These are phyloP conservation scores for Quercus bicolor DNA, from an alignment of 306 rosid genomes.

Conservation along the genomic window DNA sequence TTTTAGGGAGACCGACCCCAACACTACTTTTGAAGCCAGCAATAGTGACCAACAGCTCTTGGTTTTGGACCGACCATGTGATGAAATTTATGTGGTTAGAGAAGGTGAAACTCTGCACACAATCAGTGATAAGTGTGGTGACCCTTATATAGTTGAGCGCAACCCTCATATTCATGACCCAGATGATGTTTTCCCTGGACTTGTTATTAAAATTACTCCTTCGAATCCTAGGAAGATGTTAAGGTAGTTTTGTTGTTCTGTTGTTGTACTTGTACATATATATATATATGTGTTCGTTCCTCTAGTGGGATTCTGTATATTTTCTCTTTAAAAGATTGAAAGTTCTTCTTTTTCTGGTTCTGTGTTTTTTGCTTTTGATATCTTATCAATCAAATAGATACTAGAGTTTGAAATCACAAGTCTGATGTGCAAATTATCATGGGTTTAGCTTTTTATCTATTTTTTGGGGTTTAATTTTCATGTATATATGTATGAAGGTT, in stretches of 20 bases:
- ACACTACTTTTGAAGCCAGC: neutral
- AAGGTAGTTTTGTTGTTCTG: neutral
- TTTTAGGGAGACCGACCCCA: constrained; percentile 3
- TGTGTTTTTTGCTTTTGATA: too few relatives aligned
- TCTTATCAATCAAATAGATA: too few relatives aligned
- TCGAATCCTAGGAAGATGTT: neutral
- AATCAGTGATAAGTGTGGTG: constrained; percentile 48
- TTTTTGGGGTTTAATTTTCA: too few relatives aligned
- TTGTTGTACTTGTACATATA: too few relatives aligned
- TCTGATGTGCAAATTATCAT: too few relatives aligned
- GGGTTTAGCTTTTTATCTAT: too few relatives aligned
- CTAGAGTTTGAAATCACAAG: too few relatives aligned
- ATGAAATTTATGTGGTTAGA: constrained; percentile 53
- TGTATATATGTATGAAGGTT: too few relatives aligned
- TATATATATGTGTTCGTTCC: too few relatives aligned
- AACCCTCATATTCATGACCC: constrained; percentile 59
- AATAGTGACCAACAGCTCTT: neutral
- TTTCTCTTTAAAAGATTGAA: too few relatives aligned
- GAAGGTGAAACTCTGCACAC: constrained; percentile 56
- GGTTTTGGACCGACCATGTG: constrained; percentile 29
- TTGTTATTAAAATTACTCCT: constrained; percentile 24
- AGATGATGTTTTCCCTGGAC: constrained; percentile 33
- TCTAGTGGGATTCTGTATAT: too few relatives aligned
- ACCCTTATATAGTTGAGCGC: constrained; percentile 51
- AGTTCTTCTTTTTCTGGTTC: too few relatives aligned